phyloP scores from a whole-genome alignment of 208 protist species.

The Vickermania ingenoplastis region DNA sequence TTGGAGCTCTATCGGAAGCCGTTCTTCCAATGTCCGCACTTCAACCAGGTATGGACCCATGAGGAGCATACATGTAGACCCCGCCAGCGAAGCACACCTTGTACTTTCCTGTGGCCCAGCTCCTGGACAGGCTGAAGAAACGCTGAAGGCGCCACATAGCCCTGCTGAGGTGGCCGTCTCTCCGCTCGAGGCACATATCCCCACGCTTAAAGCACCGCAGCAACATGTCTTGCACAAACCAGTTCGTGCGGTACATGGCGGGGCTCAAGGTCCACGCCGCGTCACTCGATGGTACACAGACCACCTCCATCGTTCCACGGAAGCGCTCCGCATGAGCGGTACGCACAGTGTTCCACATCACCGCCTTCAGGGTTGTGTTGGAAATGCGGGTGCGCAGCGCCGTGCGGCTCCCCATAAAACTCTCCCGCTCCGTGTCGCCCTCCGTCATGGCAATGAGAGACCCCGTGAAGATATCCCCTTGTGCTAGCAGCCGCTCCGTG shows the following conservation, averaged over 20 bases:
- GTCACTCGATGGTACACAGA: conserved; percentile 17
- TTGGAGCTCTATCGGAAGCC: no score
- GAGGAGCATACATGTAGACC: neutral
- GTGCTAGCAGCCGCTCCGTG: neutral
- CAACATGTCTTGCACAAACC: conserved; percentile 15
- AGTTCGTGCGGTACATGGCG: conserved; percentile 21
- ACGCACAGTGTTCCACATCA: neutral
- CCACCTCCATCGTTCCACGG: conserved; percentile 10
- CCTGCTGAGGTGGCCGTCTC: conserved; percentile 4
- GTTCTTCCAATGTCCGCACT: no score
- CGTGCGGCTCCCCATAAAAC: neutral
- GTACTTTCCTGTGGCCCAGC: conserved; percentile 18
- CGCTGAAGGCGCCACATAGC: conserved; percentile 10
- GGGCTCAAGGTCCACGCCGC: conserved; percentile 8
- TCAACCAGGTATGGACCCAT: no score
- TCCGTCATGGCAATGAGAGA: neutral
- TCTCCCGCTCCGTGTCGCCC: neutral
- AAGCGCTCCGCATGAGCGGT: neutral
- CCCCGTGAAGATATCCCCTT: neutral
- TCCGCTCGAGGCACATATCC: conserved; percentile 7
- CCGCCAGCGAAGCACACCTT: conserved; percentile 20
- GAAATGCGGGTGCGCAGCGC: neutral
- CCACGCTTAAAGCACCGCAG: conserved; percentile 13
- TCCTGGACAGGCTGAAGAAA: conserved; percentile 12
- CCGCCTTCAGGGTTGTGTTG: neutral